These are phyloP conservation scores for Nissolia schottii DNA, from an alignment of 306 rosid genomes.

Conservation along the genomic window DNA sequence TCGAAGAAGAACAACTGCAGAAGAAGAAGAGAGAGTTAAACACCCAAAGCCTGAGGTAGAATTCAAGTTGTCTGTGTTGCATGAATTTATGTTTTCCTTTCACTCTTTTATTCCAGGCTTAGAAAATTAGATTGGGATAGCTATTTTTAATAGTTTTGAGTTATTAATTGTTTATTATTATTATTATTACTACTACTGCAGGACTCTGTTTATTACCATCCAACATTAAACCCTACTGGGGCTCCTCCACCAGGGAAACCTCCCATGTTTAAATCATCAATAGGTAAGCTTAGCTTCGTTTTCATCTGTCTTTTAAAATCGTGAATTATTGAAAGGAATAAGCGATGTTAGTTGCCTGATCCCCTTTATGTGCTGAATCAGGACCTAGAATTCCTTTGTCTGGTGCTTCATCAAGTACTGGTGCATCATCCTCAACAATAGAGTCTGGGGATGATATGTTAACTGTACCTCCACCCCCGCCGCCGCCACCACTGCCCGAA, in stretches of 20 bases:
- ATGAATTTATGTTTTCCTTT: neutral
- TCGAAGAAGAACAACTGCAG: conserved; percentile 77
- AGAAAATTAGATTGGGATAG: neutral
- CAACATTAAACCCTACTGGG: conserved; percentile 92
- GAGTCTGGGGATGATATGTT: conserved; percentile 65
- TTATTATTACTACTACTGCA: too few relatives aligned
- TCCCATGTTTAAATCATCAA: conserved; percentile 91
- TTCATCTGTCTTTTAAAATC: conserved; percentile 6
- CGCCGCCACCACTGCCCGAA: conserved; percentile 68
- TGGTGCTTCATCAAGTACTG: conserved; percentile 73
- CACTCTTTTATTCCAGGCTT: neutral
- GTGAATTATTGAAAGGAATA: neutral
- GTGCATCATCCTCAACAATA: conserved; percentile 63
- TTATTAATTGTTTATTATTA: neutral
- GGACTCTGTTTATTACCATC: conserved; percentile 91
- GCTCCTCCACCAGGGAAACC: conserved; percentile 99
- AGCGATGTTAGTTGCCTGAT: conserved; percentile 5
- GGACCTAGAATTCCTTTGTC: conserved; percentile 94
- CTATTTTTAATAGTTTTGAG: neutral
- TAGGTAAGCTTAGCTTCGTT: conserved; percentile 50
- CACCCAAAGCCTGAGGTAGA: conserved; percentile 90
- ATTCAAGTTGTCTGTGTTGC: conserved; percentile 1
- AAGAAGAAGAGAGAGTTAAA: conserved; percentile 90
- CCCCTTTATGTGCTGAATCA: conserved; percentile 32
- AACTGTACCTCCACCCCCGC: conserved; percentile 70